Evolutionary conservation across 768 basidiomycete species (phyloP).

Genomic region (Kwoniella sp.): DNA sequence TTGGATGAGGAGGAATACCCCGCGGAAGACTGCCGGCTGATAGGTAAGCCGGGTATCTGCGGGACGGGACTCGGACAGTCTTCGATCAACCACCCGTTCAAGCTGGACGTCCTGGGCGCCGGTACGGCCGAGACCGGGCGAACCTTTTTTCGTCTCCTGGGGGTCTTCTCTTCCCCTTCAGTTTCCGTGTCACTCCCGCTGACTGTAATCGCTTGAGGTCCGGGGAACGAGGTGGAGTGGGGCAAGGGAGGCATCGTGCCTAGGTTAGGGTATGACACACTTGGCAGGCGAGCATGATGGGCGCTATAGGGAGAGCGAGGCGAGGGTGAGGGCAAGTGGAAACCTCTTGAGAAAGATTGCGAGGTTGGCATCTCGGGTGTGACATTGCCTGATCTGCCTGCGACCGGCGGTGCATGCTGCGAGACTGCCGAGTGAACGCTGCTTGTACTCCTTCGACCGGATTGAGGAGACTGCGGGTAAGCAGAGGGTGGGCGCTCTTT

Average conservation of each 20-base stretch:
- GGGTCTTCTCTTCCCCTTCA: slow-evolving; percentile 21
- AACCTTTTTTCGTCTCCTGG: slow-evolving; percentile 24
- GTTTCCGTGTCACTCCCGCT: slow-evolving; percentile 29
- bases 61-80: background rate
- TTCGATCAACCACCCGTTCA: slow-evolving; percentile 13
- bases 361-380: slow-evolving; percentile 14
- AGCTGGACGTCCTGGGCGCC: slow-evolving; percentile 8
- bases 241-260: slow-evolving; percentile 25
- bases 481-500: slow-evolving; percentile 21
- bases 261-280: background rate
- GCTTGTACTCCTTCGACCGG: slow-evolving; percentile 6
- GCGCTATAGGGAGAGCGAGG: slow-evolving; percentile 35
- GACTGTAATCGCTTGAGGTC: background rate
- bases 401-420: slow-evolving; percentile 8
- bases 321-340: slow-evolving; percentile 41
- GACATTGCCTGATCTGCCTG: background rate
- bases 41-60: slow-evolving; percentile 3
- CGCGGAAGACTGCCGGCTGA: background rate
- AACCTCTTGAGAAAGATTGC: slow-evolving; percentile 34
- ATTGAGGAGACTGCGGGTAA: slow-evolving; percentile 9
- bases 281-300: background rate
- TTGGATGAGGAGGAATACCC: background rate
- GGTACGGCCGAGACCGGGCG: slow-evolving; percentile 33
- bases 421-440: slow-evolving; percentile 3
- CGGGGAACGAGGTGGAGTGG: slow-evolving; percentile 32